Evolutionary conservation across 192 early-diverging fungal species (phyloP), one percentile per base, ranked within the genome.

Genomic region (Backusella tarrabulga): DNA sequence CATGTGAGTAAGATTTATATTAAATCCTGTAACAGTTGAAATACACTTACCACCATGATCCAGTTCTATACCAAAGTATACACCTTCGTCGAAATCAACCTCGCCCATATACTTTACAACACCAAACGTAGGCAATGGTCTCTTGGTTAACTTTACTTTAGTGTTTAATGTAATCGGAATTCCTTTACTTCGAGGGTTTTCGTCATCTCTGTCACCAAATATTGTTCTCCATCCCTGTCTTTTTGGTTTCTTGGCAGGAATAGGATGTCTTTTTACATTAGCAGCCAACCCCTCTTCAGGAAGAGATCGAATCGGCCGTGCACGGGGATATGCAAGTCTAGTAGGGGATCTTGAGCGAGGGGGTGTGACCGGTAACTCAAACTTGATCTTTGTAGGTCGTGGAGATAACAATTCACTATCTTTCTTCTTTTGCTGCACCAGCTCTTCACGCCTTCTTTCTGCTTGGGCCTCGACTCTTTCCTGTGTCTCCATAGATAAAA

Each of bases 51-150:
- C 80, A 72, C 73, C 50, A 38, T 77, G 74, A 50, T 82, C 80
- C 0, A 82, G 76, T 76, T 82, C 80, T 41, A 82, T 77, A 29
- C 80, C 80, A 78, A 78, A 50, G 44, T 56, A 76, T 52, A 66
- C 36, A 19, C 68, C 80, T 11, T 73, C 32, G 44, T 40, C 75
- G 41, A 40, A 50, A 36, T 70, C 23, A 17, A 71, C 73, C 26
- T 56, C 41, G 6, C 80, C 80, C 66, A 82, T 75, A 32, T 75
- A 82, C 5, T 77, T 68, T 21, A 82, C 74, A 69, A 67, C 42
- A 19, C 73, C 80, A 71, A 71, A 68, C 4, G 77, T 82, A 44
- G 73, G 73, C 2, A 82, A 66, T 17, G 80, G 80, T n/a, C 80
- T 56, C 21, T 73, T 68, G 17, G 75, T 40, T 38, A 82, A 70